These are phyloP conservation scores for Nymphaea thermarum DNA, from an alignment of 164 flowering plant genomes.

Conservation along the genomic window DNA sequence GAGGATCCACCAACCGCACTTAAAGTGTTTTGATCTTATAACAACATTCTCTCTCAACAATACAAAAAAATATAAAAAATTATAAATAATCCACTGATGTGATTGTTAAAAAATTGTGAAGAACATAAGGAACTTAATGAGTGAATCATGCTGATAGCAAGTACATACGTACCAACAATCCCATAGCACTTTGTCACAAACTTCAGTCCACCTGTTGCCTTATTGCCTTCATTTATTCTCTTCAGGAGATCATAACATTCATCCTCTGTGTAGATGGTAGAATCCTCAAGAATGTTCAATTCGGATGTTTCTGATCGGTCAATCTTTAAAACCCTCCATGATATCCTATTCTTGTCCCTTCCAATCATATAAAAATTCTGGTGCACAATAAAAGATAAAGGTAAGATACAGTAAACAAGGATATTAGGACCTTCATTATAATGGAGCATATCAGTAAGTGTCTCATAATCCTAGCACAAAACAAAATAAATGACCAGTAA, in stretches of 20 bases:
- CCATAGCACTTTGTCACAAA: constrained; percentile 84
- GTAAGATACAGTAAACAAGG: not conserved
- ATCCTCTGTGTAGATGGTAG: constrained; percentile 49
- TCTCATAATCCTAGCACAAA: too few species aligned
- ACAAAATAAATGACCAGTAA: too few species aligned
- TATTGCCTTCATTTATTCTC: constrained; percentile 84
- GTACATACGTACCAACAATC: constrained; percentile 58
- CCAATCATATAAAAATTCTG: constrained; percentile 93
- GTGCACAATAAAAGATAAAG: constrained; percentile 4
- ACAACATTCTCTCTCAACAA: too few species aligned
- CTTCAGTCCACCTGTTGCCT: constrained; percentile 77
- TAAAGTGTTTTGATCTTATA: too few species aligned
- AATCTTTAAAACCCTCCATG: constrained; percentile 88
- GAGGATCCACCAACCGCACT: not conserved
- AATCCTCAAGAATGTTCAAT: constrained; percentile 64
- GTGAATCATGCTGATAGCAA: not conserved
- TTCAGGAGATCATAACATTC: constrained; percentile 64
- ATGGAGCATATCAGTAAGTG: too few species aligned
- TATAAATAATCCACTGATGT: too few species aligned
- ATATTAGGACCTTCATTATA: too few species aligned
- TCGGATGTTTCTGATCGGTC: constrained; percentile 67
- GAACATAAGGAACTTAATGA: not conserved
- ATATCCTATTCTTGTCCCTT: constrained; percentile 53
- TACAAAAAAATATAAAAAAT: not conserved
- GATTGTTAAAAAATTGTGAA: too few species aligned